Percentiles rank a stretch among this genome's conserved stretches.
phyloP scores from a whole-genome alignment of 2,329 filamentous ascomycete species.

The Curvularia eragrostidis region DNA sequence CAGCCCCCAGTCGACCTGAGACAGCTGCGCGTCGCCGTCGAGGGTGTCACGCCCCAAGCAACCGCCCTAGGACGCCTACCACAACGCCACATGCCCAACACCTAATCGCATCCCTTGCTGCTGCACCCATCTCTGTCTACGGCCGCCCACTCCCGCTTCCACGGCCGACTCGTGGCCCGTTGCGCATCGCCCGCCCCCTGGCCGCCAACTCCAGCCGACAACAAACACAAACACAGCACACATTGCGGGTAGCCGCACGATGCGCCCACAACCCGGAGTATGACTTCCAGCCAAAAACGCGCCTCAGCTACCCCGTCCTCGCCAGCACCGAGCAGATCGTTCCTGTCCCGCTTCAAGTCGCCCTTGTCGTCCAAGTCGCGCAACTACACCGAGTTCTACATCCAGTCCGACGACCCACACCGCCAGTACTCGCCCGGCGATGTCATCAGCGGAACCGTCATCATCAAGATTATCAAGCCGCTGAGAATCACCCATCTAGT shows the following conservation, averaged over 20 bases:
- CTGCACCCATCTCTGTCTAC: neutral
- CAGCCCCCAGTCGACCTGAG: slow-evolving; percentile 37
- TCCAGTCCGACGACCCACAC: slow-evolving; percentile 78
- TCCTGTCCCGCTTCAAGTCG: slow-evolving; percentile 63
- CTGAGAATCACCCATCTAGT: slow-evolving; percentile 80
- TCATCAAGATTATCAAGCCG: slow-evolving; percentile 75
- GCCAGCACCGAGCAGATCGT: slow-evolving; percentile 41
- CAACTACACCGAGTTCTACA: slow-evolving; percentile 78
- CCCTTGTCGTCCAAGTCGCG: slow-evolving; percentile 64
- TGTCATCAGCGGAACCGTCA: slow-evolving; percentile 73
- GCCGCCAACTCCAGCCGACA: neutral
- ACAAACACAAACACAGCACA: slow-evolving; percentile 11
- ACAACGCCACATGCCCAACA: slow-evolving; percentile 17
- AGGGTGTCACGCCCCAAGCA: slow-evolving; percentile 21
- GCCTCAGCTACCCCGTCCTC: slow-evolving; percentile 39
- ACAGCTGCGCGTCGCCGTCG: slow-evolving; percentile 38
- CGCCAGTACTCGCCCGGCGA: slow-evolving; percentile 78
- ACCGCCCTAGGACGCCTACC: slow-evolving; percentile 21
- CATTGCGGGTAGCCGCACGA: slow-evolving; percentile 48
- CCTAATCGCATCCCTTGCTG: slow-evolving; percentile 15
- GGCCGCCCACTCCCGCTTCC: neutral
- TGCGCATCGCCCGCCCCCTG: slow-evolving; percentile 5
- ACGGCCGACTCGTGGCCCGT: slow-evolving; percentile 3
- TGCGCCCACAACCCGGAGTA: slow-evolving; percentile 48
- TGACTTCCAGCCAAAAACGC: slow-evolving; percentile 49